Conservation (phyloP, 495 filamentous ascomycete genomes). For the Hypomontagnella submonticulosa region DNA sequence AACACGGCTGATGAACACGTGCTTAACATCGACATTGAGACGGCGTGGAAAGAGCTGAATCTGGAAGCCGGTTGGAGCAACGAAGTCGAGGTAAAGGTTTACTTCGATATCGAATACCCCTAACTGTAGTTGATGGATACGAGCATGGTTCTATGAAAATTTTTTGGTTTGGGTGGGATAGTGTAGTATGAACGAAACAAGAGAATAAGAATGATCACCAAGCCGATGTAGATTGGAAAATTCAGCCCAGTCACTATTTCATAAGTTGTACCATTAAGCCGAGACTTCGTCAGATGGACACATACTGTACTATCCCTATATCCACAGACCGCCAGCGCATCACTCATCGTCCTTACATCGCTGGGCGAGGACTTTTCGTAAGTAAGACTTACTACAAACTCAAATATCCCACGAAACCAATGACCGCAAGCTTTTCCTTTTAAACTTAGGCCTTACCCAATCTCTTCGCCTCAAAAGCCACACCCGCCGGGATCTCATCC, state of each 20-base stretch:
- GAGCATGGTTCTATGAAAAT: not conserved
- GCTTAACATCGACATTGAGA: slow-evolving; percentile 78
- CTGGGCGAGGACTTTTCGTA: not conserved
- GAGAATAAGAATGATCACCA: slow-evolving; percentile 23
- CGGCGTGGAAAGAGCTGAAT: slow-evolving; percentile 81
- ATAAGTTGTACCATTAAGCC: slow-evolving; percentile 1
- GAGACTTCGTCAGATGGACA: not conserved
- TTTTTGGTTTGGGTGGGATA: slow-evolving; percentile 1
- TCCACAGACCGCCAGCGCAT: not conserved
- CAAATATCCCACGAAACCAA: not conserved
- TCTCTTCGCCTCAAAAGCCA: slow-evolving; percentile 61
- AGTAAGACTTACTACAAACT: not conserved
- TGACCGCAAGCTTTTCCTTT: not conserved
- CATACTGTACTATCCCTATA: not conserved
- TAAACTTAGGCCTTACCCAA: slow-evolving; percentile 45
- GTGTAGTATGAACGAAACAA: slow-evolving; percentile 1
- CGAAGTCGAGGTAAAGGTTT: slow-evolving; percentile 79
- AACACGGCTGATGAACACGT: slow-evolving; percentile 67
- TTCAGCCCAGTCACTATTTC: not conserved
- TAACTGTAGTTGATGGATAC: slow-evolving; percentile 19
- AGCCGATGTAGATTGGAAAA: not conserved
- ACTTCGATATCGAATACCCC: slow-evolving; percentile 51
- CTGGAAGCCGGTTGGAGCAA: slow-evolving; percentile 83
- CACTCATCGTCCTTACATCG: not conserved
- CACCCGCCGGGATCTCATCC: slow-evolving; percentile 62